Evolutionary conservation across 1,139 yeast genomes (phyloP).

Genomic region (Nadsonia commutata): DNA sequence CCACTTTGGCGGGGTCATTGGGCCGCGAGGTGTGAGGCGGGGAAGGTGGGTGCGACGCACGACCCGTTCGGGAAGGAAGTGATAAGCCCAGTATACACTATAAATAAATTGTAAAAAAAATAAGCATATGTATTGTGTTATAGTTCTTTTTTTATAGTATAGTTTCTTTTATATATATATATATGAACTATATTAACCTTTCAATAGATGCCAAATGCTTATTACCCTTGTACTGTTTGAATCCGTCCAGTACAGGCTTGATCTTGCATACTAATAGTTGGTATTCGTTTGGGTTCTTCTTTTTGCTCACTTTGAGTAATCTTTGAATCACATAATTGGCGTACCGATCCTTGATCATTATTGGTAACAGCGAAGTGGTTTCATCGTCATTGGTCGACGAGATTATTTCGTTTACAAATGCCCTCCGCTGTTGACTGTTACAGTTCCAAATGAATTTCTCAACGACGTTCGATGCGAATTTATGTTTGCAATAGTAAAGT

Average conservation of each 20-base stretch:
- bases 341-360: constrained; percentile 94
- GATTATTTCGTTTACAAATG: constrained; percentile 44
- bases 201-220: constrained; percentile 84
- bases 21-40: no score
- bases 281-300: constrained; percentile 30
- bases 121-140: no score
- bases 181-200: constrained; percentile 32
- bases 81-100: no score
- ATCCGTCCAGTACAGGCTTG: constrained; percentile 25
- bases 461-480: constrained; percentile 94
- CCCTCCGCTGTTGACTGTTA: constrained; percentile 41
- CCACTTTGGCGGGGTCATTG: no score
- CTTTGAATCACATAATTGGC: constrained; percentile 96
- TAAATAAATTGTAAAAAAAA: no score
- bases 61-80: no score
- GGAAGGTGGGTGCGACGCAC: no score
- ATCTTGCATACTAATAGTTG: constrained; percentile 24
- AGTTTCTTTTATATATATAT: no score
- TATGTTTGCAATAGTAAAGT: constrained; percentile 77
- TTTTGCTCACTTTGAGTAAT: constrained; percentile 67
- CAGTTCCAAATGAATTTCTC: constrained; percentile 84
- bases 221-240: constrained; percentile 36
- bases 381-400: constrained; percentile 25
- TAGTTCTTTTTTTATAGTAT: no score
- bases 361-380: constrained; percentile 24